Evolutionary conservation across 768 basidiomycete genomes (phyloP).

Genomic region (Leccinum variicolor): DNA sequence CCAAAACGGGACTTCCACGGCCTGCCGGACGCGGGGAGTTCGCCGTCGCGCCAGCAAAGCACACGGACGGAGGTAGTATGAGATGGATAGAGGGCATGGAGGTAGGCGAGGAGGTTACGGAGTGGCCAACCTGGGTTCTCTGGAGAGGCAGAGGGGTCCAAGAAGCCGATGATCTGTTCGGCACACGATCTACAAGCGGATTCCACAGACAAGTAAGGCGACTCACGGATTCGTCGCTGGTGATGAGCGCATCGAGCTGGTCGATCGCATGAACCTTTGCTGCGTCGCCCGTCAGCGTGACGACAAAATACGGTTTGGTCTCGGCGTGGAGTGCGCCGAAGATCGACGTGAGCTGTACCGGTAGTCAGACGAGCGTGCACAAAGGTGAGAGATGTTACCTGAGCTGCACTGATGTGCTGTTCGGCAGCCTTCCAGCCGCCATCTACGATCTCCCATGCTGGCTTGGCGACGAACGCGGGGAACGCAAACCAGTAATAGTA

Average conservation of each 20-base stretch:
- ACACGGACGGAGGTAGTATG: constrained; percentile 52
- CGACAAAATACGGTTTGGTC: constrained; percentile 59
- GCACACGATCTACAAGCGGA: constrained; percentile 19
- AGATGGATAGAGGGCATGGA: constrained; percentile 56
- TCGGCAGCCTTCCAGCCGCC: constrained; percentile 55
- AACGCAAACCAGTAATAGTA: constrained; percentile 99
- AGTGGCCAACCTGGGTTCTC: constrained; percentile 88
- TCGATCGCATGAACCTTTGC: constrained; percentile 52
- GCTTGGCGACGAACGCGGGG: constrained; percentile 86
- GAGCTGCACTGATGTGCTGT: constrained; percentile 39
- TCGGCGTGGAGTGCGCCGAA: constrained; percentile 44
- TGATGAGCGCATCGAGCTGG: constrained; percentile 58
- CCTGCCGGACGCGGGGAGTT: constrained; percentile 38
- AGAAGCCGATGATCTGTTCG: constrained; percentile 56
- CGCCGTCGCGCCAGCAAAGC: constrained; percentile 74
- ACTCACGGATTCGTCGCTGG: constrained; percentile 42
- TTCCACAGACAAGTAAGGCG: neutral
- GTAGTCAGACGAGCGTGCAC: neutral
- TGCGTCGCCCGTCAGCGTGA: constrained; percentile 37
- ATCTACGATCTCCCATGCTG: constrained; percentile 80
- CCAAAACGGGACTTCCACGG: constrained; percentile 68
- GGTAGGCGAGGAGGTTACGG: constrained; percentile 85
- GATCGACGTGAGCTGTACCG: constrained; percentile 48
- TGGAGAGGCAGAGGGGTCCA: constrained; percentile 81
- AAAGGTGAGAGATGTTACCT: constrained; percentile 31